Percentiles rank a stretch among this genome's conserved stretches.
Conservation (phyloP, 1,284 basidiomycete species). For the Heliocybe sulcata region DNA sequence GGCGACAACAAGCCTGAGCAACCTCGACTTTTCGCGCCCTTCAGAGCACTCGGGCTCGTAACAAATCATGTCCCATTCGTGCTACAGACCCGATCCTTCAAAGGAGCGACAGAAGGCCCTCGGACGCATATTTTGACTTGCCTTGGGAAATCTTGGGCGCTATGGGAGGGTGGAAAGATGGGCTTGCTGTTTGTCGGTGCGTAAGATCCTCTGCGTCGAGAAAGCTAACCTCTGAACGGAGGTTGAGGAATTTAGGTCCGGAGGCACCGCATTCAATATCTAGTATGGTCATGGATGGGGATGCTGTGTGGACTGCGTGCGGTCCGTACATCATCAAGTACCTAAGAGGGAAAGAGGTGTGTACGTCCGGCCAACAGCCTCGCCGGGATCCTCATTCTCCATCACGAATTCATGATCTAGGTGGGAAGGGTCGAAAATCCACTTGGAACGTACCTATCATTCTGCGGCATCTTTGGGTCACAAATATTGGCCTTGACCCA, state of each 20-base stretch:
- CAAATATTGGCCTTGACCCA: conserved; percentile 77
- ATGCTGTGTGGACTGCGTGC: conserved; percentile 79
- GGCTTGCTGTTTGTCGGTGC: conserved; percentile 87
- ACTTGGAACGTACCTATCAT: conserved; percentile 48
- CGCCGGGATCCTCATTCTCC: conserved; percentile 5
- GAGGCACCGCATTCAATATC: conserved; percentile 71
- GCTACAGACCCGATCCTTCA: conserved; percentile 81
- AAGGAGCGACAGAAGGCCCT: conserved; percentile 81
- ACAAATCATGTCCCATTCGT: conserved; percentile 91
- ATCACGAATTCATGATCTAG: conserved; percentile 23
- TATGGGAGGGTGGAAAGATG: conserved; percentile 97
- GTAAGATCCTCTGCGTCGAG: conserved; percentile 20
- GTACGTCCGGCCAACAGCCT: conserved; percentile 12
- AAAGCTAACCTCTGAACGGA: background rate
- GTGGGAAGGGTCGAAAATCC: conserved; percentile 54
- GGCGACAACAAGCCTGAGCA: conserved; percentile 8
- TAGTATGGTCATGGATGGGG: conserved; percentile 77
- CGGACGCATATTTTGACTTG: conserved; percentile 83
- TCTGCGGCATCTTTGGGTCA: conserved; percentile 73
- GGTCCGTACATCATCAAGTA: conserved; percentile 75
- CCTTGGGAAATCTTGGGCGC: conserved; percentile 86
- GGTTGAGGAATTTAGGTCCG: conserved; percentile 47
- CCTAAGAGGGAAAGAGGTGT: conserved; percentile 80
- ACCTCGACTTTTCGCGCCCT: conserved; percentile 83
- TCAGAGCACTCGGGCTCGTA: conserved; percentile 89